Conservation (phyloP, 2,329 filamentous ascomycete genomes). For the Xylariaceae sp. region DNA sequence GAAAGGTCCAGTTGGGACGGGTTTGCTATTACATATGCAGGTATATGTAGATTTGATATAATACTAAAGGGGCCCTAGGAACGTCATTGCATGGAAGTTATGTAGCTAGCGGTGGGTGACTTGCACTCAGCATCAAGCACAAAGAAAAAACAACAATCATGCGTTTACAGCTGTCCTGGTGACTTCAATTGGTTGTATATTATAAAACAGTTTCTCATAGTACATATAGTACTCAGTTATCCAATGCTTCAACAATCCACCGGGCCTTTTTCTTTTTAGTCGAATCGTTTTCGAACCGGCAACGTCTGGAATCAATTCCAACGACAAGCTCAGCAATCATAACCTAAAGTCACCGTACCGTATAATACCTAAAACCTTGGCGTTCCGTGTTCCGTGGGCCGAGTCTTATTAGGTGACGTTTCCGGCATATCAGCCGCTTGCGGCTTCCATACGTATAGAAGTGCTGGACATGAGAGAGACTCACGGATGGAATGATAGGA, state of each 20-base stretch:
- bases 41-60: neutral
- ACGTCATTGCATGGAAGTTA: neutral
- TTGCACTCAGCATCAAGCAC: no score
- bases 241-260: neutral
- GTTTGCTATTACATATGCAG: no score
- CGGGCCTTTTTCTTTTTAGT: neutral
- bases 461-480: neutral
- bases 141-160: neutral
- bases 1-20: no score
- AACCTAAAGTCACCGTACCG: neutral
- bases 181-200: neutral
- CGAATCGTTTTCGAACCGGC: neutral
- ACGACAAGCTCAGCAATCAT: neutral
- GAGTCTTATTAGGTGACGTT: no score
- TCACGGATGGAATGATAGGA: neutral
- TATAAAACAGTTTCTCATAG: neutral
- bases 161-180: neutral
- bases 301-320: no score
- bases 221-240: neutral
- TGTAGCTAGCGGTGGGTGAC: no score
- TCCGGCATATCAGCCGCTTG: conserved; percentile 3
- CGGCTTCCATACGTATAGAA: neutral
- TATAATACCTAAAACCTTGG: no score
- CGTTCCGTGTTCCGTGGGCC: conserved; percentile 20
- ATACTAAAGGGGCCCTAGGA: neutral